Evolutionary conservation across 2,329 filamentous ascomycete species (phyloP).

Genomic region (Apiospora rasikravindrae): DNA sequence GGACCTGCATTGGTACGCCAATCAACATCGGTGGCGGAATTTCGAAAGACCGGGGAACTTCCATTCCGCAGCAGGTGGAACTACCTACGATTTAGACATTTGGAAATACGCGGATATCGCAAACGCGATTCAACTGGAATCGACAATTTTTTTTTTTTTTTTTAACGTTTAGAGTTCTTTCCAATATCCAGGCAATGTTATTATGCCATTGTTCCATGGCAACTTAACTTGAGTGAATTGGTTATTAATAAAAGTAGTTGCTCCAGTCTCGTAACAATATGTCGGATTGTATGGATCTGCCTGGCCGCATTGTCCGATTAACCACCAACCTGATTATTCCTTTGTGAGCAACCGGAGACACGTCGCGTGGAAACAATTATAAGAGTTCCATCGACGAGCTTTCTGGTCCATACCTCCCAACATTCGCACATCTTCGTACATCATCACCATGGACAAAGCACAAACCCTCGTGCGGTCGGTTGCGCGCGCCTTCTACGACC

Average conservation of each 20-base stretch:
- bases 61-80: neutral
- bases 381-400: neutral
- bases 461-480: constrained; percentile 84
- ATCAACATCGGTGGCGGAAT: neutral
- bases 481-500: constrained; percentile 78
- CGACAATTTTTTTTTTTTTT: too few species aligned
- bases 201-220: neutral
- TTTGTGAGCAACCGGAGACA: constrained; percentile 7
- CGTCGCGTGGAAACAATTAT: neutral
- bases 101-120: neutral
- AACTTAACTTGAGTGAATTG: neutral
- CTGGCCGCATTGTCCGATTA: constrained; percentile 8
- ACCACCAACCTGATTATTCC: constrained; percentile 11
- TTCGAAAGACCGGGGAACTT: constrained; percentile 9
- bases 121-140: neutral
- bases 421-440: neutral
- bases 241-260: neutral
- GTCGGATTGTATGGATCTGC: constrained; percentile 12
- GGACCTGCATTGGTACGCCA: too few species aligned
- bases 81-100: neutral
- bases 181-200: neutral
- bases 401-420: neutral
- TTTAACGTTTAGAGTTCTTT: neutral
- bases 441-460: constrained; percentile 59
- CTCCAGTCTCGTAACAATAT: neutral